Evolutionary conservation across 1,284 basidiomycete species (phyloP).

Genomic region (Leccinum solheimii): DNA sequence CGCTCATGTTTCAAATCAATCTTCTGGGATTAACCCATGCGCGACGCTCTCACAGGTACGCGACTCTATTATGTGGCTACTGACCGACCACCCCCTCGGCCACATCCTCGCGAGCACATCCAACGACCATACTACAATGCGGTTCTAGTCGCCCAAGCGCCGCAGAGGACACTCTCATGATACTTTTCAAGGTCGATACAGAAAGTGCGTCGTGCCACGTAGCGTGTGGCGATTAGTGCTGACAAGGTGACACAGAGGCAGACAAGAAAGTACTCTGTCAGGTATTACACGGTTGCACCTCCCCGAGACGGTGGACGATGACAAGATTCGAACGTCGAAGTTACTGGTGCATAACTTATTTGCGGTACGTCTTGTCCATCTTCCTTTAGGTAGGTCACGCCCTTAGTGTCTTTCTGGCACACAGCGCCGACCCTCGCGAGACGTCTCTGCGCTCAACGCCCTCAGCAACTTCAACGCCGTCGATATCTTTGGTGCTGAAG

Average conservation of each 20-base stretch:
- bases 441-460: conserved; percentile 74
- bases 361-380: conserved; percentile 44
- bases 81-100: conserved; percentile 94
- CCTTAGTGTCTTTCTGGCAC: no score
- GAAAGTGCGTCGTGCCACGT: conserved; percentile 40
- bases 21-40: conserved; percentile 47
- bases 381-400: neutral
- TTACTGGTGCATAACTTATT: conserved; percentile 62
- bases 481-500: conserved; percentile 88
- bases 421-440: conserved; percentile 75
- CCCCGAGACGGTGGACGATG: conserved; percentile 66
- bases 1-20: no score
- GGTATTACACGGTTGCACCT: conserved; percentile 70
- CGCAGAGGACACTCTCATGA: conserved; percentile 76
- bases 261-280: conserved; percentile 82
- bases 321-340: conserved; percentile 65
- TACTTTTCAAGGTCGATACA: conserved; percentile 49
- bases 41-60: conserved; percentile 91
- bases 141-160: conserved; percentile 93
- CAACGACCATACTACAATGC: conserved; percentile 91
- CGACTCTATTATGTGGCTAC: conserved; percentile 95
- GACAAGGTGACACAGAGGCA: conserved; percentile 51
- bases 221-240: neutral
- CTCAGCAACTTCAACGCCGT: conserved; percentile 78
- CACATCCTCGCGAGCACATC: conserved; percentile 91